Percentiles rank a stretch among this genome's conserved stretches.
phyloP scores from a whole-genome alignment of 73 alveolate genomes.

The Strombidium stylifer region DNA sequence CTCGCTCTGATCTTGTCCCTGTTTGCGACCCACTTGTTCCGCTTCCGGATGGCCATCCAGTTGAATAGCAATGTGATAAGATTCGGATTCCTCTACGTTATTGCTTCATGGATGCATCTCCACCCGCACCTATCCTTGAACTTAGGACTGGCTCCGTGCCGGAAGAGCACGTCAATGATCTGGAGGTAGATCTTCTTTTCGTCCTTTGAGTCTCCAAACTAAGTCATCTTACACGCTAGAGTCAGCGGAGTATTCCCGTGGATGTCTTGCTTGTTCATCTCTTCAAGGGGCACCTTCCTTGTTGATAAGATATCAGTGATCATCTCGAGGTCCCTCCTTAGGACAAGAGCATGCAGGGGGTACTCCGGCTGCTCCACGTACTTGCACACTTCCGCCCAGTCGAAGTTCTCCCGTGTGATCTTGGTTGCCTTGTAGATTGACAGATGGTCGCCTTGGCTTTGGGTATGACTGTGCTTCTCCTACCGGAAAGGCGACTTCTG shows the following conservation, averaged over 20 bases:
- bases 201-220: constrained; percentile 32
- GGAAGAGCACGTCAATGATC: constrained; percentile 43
- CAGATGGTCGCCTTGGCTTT: too few relatives aligned
- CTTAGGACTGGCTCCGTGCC: constrained; percentile 70
- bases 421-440: neutral
- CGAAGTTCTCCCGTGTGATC: neutral
- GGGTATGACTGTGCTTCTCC: too few relatives aligned
- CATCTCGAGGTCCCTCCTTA: constrained; percentile 1
- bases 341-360: constrained; percentile 25
- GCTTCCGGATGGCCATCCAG: constrained; percentile 46
- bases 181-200: constrained; percentile 57
- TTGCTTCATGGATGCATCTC: constrained; percentile 86
- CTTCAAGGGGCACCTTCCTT: constrained; percentile 1
- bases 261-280: constrained; percentile 46
- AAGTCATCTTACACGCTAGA: constrained; percentile 73
- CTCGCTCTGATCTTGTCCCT: constrained; percentile 28
- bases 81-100: constrained; percentile 53
- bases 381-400: neutral
- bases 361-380: neutral
- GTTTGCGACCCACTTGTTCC: constrained; percentile 51
- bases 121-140: constrained; percentile 77
- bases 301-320: neutral
- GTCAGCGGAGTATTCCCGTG: constrained; percentile 78
- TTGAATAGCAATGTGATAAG: constrained; percentile 76
- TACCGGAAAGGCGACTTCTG: neutral